Conservation (phyloP, 2,329 filamentous ascomycete species). For the Albophoma yamanashiensis region DNA sequence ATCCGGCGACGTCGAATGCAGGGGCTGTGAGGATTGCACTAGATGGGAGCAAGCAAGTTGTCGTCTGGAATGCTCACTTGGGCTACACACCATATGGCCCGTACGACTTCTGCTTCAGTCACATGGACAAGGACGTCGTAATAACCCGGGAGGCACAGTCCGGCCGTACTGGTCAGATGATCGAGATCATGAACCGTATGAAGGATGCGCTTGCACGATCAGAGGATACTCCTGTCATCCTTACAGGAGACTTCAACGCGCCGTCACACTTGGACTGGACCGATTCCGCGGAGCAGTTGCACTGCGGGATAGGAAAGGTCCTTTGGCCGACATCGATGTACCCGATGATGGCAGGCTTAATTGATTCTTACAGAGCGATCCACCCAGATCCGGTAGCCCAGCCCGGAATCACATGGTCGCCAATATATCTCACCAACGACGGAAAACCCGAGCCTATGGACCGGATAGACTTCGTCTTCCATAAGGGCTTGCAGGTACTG, state of each 20-base stretch:
- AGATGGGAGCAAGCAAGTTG: slow-evolving; percentile 18
- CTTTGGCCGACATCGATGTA: slow-evolving; percentile 24
- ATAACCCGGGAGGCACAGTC: slow-evolving; percentile 21
- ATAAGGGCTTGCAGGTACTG: slow-evolving; percentile 20
- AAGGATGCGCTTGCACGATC: slow-evolving; percentile 14
- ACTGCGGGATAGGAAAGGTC: slow-evolving; percentile 21
- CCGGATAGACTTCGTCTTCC: slow-evolving; percentile 28
- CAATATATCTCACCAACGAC: slow-evolving; percentile 19
- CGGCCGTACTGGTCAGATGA: slow-evolving; percentile 23
- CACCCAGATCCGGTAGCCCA: slow-evolving; percentile 19
- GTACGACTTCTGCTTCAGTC: slow-evolving; percentile 27
- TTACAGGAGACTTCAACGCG: slow-evolving; percentile 29
- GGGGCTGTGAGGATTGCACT: slow-evolving; percentile 22
- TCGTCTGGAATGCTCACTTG: slow-evolving; percentile 24
- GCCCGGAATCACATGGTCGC: slow-evolving; percentile 26
- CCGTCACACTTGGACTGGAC: slow-evolving; percentile 29
- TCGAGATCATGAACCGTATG: slow-evolving; percentile 18
- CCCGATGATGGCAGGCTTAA: slow-evolving; percentile 19
- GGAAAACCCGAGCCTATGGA: slow-evolving; percentile 23
- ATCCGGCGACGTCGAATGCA: slow-evolving; percentile 13
- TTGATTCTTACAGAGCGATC: slow-evolving; percentile 24
- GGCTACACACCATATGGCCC: slow-evolving; percentile 26
- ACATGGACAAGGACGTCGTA: slow-evolving; percentile 18
- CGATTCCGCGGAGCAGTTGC: slow-evolving; percentile 14
- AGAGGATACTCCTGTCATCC: slow-evolving; percentile 19